phyloP scores from a whole-genome alignment of 1,284 basidiomycete species.

The Sutorius eximius region DNA sequence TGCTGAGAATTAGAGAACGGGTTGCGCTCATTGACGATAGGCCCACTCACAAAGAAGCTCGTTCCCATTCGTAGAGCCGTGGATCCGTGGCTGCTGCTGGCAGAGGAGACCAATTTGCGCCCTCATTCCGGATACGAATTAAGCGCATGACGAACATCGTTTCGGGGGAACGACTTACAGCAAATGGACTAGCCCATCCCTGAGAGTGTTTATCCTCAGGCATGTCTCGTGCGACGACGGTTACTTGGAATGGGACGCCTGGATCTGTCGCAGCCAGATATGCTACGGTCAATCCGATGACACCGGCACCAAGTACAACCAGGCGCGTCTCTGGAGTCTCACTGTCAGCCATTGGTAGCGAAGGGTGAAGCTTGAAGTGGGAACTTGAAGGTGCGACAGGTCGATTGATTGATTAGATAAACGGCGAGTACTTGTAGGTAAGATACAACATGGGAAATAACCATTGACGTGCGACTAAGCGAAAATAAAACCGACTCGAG shows the following conservation, averaged over 20 bases:
- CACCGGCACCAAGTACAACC: conserved; percentile 55
- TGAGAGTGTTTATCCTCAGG: conserved; percentile 60
- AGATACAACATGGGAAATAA: neutral
- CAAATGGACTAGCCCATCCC: conserved; percentile 70
- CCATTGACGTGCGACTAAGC: neutral
- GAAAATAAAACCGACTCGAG: neutral
- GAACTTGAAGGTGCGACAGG: neutral
- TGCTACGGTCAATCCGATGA: conserved; percentile 48
- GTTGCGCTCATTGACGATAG: neutral
- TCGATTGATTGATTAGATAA: conserved; percentile 8
- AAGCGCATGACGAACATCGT: neutral
- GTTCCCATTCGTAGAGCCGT: conserved; percentile 43
- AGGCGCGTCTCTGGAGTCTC: conserved; percentile 22
- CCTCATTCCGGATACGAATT: conserved; percentile 35
- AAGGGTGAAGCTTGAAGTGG: neutral
- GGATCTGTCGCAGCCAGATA: conserved; percentile 38
- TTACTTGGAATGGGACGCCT: conserved; percentile 43
- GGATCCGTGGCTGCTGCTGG: conserved; percentile 47
- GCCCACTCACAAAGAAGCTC: conserved; percentile 43
- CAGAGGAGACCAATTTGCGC: conserved; percentile 69
- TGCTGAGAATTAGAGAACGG: neutral
- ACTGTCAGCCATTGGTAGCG: conserved; percentile 11
- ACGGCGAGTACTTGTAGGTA: neutral
- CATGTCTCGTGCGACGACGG: conserved; percentile 64
- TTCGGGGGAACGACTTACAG: conserved; percentile 42